Evolutionary conservation across 2,329 filamentous ascomycete genomes (phyloP), one percentile per base, ranked within the genome.

Genomic region (Cladosporium sp.): DNA sequence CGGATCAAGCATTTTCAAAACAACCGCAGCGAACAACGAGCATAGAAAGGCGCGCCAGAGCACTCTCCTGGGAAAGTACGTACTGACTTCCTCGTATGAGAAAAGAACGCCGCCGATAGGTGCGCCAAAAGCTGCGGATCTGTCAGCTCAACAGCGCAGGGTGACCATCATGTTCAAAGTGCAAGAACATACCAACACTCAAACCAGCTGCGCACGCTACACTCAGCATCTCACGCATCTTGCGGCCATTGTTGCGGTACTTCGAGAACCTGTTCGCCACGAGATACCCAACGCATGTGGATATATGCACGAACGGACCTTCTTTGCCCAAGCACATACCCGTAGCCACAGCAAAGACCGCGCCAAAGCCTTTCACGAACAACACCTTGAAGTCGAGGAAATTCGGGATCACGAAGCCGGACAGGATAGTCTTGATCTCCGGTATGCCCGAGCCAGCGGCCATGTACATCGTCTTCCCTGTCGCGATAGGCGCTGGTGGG

Each of bases 271-370:
- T 66, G 21, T 72, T 79, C 10, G 81, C 83, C 0, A 86, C 80
- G 2, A 87, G 77, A 69, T 85, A 83, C 8, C 84, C 84, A 0
- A 85, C 81, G 69, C 84, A 87, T 2, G 85, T 85, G 0, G 83
- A 84, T 40, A 88, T 87, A 72, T 88, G 85, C 1, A 88, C 85
- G 68, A 88, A 87, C 0, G 85, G 85, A 0, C 86, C 85, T 79
- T 88, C 85, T 75, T 88, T 88, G 0, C 86, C 86, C 5, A 88
- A 74, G 70, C 83, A 86, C 83, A 88, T 85, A 16, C 85, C 84
- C 0, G 85, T 85, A 0, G 84, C 80, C 1, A 88, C 85, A 0
- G 85, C 85, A 68, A 88, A 86, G 6, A 84, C 76, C 2, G 85
- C 82, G 12, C 85, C 85, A n/a, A 87, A 77, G 1, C 82, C 85